Base-by-base conservation (phyloP, 768 basidiomycete species). In the Panaeolus papilionaceus region DNA sequence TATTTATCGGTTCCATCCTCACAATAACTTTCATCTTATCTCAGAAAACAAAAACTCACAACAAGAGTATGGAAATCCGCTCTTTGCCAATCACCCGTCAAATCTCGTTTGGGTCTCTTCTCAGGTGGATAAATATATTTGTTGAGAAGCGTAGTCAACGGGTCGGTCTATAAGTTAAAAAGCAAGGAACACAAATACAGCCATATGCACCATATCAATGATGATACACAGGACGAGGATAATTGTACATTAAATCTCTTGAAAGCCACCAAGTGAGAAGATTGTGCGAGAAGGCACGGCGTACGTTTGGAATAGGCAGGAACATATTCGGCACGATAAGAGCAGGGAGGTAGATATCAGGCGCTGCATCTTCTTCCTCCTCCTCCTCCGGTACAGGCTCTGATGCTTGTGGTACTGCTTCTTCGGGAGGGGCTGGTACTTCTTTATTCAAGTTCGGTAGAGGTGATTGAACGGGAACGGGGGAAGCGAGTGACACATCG, bases 271-370 rank as follows among this genome's bases (percentile, higher is more conserved):
- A 91, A 11, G 84, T 82, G 54, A 91, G 80, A 67, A 82, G 78
- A 77, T 81, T 77, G 20, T 77, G 81, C 58, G 84, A 85, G 69
- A 86, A 78, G 62, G 79, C 79, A 71, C 72, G 80, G 87, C 92
- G 88, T 85, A 95, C 93, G 82, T 93, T 93, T 63, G 94, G 93
- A 49, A 94, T 91, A n/a, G 93, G 93, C 61, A 94, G 80, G 76
- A 95, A 95, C 90, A 94, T 91, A 39, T 88, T 90, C 39, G 93
- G 89, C 37, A 87, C 77, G 40, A 89, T 83, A 42, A 94, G 86
- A 42, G 87, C 88, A 2, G 92, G 92, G 33, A 92, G 80, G 75
- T 88, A 89, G 23, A 92, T 73, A 61, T 88, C 86, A 2, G 86
- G 89, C 0, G 81, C 76, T 26, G 87, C 82, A 42, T 84, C 81